phyloP scores from a whole-genome alignment of 23 red algal species.

The Gracilaria gracilis region DNA sequence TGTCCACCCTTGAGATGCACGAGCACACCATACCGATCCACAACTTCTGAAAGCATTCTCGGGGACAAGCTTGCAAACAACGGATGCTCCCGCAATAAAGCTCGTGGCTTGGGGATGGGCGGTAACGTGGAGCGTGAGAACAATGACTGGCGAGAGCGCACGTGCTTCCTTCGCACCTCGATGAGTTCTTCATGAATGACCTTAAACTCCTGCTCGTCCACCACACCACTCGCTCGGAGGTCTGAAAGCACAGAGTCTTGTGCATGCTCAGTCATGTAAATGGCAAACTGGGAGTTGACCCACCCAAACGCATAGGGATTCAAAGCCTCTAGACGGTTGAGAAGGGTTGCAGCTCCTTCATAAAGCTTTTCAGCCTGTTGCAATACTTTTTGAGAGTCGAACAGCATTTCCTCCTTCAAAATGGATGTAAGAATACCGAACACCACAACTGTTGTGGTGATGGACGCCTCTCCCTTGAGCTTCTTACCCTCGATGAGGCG shows the following conservation, averaged over 20 bases:
- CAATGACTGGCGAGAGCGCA: constrained; percentile 44
- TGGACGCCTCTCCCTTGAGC: constrained; percentile 50
- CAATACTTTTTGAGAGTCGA: constrained; percentile 46
- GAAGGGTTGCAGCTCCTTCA: constrained; percentile 54
- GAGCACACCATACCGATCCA: constrained; percentile 51
- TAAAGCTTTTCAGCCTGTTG: constrained; percentile 62
- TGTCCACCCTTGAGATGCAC: constrained; percentile 54
- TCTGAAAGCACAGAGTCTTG: constrained; percentile 60
- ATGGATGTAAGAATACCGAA: constrained; percentile 54
- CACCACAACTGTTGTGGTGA: constrained; percentile 51
- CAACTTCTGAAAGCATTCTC: constrained; percentile 29
- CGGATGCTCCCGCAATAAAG: constrained; percentile 34
- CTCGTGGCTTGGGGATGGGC: constrained; percentile 48
- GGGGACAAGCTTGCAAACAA: constrained; percentile 54
- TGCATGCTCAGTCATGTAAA: constrained; percentile 38
- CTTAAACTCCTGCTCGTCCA: constrained; percentile 66
- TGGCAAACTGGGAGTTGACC: constrained; percentile 69
- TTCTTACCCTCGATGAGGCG: constrained; percentile 55
- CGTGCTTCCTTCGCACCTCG: constrained; percentile 47
- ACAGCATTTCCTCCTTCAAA: constrained; percentile 70
- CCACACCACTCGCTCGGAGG: constrained; percentile 49
- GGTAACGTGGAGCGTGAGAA: constrained; percentile 29
- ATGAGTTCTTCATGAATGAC: constrained; percentile 67
- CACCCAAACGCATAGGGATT: constrained; percentile 55
- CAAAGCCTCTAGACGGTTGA: constrained; percentile 68